These are phyloP conservation scores for Pseudofabraea citricarpa DNA, from an alignment of 2,329 filamentous ascomycete genomes.

Conservation along the genomic window DNA sequence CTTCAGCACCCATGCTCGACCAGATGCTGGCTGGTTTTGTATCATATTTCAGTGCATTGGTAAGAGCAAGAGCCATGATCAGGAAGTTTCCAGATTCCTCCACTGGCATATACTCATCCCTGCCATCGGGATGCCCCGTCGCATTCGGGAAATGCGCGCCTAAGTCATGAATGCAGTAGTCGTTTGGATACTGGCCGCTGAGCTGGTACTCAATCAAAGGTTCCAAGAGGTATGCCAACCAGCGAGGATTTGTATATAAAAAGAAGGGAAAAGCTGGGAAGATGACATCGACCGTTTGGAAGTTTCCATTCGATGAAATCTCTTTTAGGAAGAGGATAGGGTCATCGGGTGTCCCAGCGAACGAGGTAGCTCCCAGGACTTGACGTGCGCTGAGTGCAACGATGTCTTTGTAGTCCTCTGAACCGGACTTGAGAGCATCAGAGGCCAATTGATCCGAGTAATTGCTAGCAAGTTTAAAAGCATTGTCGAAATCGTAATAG, in stretches of 20 bases:
- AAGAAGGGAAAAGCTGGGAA: conserved; percentile 86
- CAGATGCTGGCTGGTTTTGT: conserved; percentile 54
- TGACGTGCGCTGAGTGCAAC: conserved; percentile 74
- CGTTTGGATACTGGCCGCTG: conserved; percentile 78
- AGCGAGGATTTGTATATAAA: conserved; percentile 76
- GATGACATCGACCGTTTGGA: conserved; percentile 83
- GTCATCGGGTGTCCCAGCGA: conserved; percentile 66
- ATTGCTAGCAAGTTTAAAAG: conserved; percentile 58
- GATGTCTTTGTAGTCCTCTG: conserved; percentile 71
- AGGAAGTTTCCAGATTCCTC: conserved; percentile 65
- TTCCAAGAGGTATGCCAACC: conserved; percentile 75
- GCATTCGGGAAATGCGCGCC: conserved; percentile 70
- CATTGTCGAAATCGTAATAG: conserved; percentile 67
- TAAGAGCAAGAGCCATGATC: conserved; percentile 69
- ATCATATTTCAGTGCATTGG: conserved; percentile 67
- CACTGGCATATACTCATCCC: conserved; percentile 62
- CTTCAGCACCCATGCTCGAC: conserved; percentile 36
- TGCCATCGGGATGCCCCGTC: conserved; percentile 64
- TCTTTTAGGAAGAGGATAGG: conserved; percentile 80
- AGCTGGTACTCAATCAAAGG: conserved; percentile 77
- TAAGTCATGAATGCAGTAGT: conserved; percentile 75
- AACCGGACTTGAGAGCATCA: conserved; percentile 71
- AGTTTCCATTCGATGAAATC: conserved; percentile 80
- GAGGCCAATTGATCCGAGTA: conserved; percentile 67
- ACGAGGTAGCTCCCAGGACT: conserved; percentile 72